Conservation (phyloP, 2,329 filamentous ascomycete genomes). For the Aspergillus piperis region DNA sequence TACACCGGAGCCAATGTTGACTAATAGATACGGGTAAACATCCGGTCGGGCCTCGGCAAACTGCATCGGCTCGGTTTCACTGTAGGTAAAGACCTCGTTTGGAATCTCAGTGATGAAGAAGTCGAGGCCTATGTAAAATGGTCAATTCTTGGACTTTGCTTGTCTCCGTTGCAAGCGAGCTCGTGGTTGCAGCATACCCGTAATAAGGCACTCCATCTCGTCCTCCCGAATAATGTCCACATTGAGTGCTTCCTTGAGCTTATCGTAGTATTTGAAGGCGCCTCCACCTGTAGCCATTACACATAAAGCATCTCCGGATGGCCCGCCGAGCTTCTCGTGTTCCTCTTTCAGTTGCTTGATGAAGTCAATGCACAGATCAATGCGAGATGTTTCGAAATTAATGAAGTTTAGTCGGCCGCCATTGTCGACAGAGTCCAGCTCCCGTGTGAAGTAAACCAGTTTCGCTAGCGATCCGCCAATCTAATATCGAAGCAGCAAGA, state of each 20-base stretch:
- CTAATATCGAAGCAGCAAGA: constrained; percentile 48
- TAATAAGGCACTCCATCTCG: constrained; percentile 98
- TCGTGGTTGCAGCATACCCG: constrained; percentile 58
- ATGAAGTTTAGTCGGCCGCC: constrained; percentile 93
- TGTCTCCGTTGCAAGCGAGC: background rate
- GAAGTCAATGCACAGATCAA: constrained; percentile 91
- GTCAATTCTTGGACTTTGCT: constrained; percentile 3
- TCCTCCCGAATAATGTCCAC: constrained; percentile 91
- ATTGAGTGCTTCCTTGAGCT: constrained; percentile 77
- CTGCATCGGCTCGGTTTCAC: constrained; percentile 84
- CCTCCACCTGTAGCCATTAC: constrained; percentile 96
- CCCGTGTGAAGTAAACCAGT: constrained; percentile 94
- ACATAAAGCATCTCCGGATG: constrained; percentile 69
- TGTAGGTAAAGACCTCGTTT: constrained; percentile 95
- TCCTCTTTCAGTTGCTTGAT: constrained; percentile 83
- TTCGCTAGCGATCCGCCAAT: constrained; percentile 96
- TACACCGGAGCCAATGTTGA: constrained; percentile 97
- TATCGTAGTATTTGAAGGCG: constrained; percentile 95
- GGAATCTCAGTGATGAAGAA: constrained; percentile 99
- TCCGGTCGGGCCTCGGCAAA: constrained; percentile 76
- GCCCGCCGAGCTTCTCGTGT: constrained; percentile 74
- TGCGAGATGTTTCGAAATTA: constrained; percentile 92
- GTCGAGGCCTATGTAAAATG: constrained; percentile 68
- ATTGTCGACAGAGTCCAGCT: constrained; percentile 73
- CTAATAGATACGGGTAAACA: constrained; percentile 94